These are phyloP conservation scores for Fragaria nilgerrensis DNA, from an alignment of 306 rosid species.

Conservation along the genomic window DNA sequence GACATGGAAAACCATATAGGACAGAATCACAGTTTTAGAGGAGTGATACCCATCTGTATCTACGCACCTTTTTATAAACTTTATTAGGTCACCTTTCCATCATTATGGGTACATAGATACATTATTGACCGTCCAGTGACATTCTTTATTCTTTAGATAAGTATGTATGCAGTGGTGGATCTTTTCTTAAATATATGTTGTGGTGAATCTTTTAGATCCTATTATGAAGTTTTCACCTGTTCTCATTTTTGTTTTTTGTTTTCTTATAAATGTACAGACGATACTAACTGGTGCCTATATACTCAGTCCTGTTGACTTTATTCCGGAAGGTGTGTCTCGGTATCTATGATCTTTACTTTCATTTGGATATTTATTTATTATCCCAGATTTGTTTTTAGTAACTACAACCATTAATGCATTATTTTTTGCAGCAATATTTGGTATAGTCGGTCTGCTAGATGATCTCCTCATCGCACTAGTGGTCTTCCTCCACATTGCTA, in stretches of 20 bases:
- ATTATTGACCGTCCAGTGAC: not conserved
- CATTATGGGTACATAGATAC: not conserved
- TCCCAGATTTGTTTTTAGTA: constrained; percentile 1
- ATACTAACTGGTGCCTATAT: constrained; percentile 50
- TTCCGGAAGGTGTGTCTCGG: constrained; percentile 81
- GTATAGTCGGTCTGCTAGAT: constrained; percentile 78
- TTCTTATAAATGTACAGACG: constrained; percentile 45
- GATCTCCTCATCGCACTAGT: constrained; percentile 63
- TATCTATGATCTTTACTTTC: not conserved
- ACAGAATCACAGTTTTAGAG: not conserved
- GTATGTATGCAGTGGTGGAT: not conserved
- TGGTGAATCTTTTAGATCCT: not conserved
- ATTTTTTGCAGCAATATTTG: constrained; percentile 57
- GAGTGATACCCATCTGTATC: not conserved
- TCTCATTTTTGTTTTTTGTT: not conserved
- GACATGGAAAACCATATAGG: not conserved
- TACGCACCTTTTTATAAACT: not conserved
- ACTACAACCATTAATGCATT: not conserved
- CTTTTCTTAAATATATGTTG: not conserved
- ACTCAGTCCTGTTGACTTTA: constrained; percentile 82
- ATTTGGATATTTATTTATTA: constrained; percentile 2
- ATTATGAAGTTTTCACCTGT: not conserved
- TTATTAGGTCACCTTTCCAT: not conserved
- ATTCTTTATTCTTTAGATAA: not conserved
- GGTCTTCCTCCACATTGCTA: constrained; percentile 73